These are phyloP conservation scores for Kwoniella pini DNA, from an alignment of 768 basidiomycete species.

Conservation along the genomic window DNA sequence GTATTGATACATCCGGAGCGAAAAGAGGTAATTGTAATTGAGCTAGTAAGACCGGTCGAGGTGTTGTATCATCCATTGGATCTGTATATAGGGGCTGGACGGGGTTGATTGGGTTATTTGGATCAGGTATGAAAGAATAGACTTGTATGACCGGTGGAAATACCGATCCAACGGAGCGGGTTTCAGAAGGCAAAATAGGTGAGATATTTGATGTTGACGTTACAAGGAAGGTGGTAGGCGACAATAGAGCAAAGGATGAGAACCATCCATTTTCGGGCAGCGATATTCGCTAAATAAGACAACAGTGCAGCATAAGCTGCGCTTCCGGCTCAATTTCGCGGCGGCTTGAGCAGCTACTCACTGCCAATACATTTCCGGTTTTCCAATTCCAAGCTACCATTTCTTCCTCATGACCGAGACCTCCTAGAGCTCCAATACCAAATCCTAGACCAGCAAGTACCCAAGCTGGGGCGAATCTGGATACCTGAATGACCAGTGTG, in stretches of 20 bases:
- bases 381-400: constrained; percentile 71
- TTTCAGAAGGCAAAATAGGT: constrained; percentile 26
- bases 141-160: constrained; percentile 49
- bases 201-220: constrained; percentile 40
- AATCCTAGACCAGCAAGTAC: constrained; percentile 38
- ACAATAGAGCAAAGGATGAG: constrained; percentile 40
- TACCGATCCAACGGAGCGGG: constrained; percentile 19
- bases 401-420: constrained; percentile 55
- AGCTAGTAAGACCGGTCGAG: constrained; percentile 36
- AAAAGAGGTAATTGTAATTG: constrained; percentile 41
- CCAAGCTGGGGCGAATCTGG: constrained; percentile 44
- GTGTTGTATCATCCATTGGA: constrained; percentile 39
- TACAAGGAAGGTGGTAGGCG: constrained; percentile 47
- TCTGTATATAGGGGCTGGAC: constrained; percentile 39
- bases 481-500: constrained; percentile 61
- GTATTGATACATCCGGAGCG: constrained; percentile 25
- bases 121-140: constrained; percentile 39
- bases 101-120: constrained; percentile 23
- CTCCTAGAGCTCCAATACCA: constrained; percentile 19
- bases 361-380: constrained; percentile 60
- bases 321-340: too few relatives aligned
- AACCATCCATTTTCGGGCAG: constrained; percentile 43
- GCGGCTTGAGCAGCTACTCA: too few relatives aligned
- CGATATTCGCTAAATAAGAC: constrained; percentile 29
- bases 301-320: too few relatives aligned